Percentiles rank a stretch among this genome's conserved stretches.
These are phyloP conservation scores for Cardiosporidium cionae DNA, from an alignment of 169 alveolate species.

Conservation along the genomic window DNA sequence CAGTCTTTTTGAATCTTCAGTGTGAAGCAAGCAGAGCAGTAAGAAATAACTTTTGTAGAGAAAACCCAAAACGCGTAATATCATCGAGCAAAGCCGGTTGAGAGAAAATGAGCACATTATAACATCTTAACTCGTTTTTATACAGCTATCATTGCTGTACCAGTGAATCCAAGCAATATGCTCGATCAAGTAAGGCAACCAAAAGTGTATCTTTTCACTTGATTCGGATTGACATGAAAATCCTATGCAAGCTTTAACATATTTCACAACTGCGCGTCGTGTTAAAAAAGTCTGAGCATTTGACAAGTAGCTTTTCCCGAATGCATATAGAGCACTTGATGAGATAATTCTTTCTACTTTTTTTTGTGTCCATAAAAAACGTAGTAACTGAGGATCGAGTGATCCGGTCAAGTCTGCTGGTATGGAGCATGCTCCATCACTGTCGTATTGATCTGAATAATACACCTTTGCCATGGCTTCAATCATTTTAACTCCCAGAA, in stretches of 20 bases:
- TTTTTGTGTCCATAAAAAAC: slow-evolving; percentile 26
- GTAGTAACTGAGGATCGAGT: slow-evolving; percentile 3
- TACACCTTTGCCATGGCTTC: slow-evolving; percentile 21
- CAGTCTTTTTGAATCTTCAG: no score
- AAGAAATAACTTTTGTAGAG: no score
- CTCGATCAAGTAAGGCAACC: slow-evolving; percentile 31
- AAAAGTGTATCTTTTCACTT: slow-evolving; percentile 21
- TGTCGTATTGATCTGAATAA: slow-evolving; percentile 16
- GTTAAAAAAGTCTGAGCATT: slow-evolving; percentile 28
- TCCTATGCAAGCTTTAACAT: slow-evolving; percentile 28
- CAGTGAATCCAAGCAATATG: slow-evolving; percentile 32
- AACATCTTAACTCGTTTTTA: no score
- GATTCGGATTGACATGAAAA: slow-evolving; percentile 15
- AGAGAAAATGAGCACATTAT: no score
- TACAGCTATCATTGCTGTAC: background rate
- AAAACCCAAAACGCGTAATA: no score
- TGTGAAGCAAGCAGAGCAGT: no score
- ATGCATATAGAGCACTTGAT: slow-evolving; percentile 4
- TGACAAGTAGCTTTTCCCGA: slow-evolving; percentile 26
- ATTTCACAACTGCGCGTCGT: slow-evolving; percentile 18
- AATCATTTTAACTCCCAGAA: slow-evolving; percentile 30
- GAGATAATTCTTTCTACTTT: slow-evolving; percentile 11
- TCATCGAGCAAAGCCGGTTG: no score
- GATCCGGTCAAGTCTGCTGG: slow-evolving; percentile 3
- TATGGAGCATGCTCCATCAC: background rate